phyloP scores from a whole-genome alignment of 352 stramenopile genomes.

The Pythium inflatum region DNA sequence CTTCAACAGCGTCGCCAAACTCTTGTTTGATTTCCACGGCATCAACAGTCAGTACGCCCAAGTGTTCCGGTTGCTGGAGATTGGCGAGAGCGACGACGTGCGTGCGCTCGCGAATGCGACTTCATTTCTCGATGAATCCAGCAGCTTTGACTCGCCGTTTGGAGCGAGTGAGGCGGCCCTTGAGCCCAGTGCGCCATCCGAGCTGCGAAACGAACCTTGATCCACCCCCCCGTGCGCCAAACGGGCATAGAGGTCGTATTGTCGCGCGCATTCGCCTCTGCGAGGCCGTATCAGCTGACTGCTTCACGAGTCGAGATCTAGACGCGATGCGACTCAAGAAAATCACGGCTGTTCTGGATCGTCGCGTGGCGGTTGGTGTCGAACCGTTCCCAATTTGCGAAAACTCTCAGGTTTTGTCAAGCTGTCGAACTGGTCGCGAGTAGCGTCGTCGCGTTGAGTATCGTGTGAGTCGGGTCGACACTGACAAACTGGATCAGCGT shows the following conservation, averaged over 20 bases:
- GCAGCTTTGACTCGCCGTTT: too few relatives aligned
- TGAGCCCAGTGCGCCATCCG: too few relatives aligned
- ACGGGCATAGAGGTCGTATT: slow-evolving; percentile 64
- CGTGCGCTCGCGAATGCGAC: slow-evolving; percentile 14
- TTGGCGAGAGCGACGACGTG: not conserved
- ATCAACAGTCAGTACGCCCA: slow-evolving; percentile 24
- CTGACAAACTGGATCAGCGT: too few relatives aligned
- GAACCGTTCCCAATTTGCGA: too few relatives aligned
- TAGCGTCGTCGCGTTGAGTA: too few relatives aligned
- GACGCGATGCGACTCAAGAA: slow-evolving; percentile 58
- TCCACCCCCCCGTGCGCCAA: slow-evolving; percentile 19
- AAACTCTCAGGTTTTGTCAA: too few relatives aligned
- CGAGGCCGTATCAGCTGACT: slow-evolving; percentile 83
- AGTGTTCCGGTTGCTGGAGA: slow-evolving; percentile 20
- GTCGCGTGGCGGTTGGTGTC: slow-evolving; percentile 60
- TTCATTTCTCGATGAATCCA: too few relatives aligned
- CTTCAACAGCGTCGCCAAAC: slow-evolving; percentile 36
- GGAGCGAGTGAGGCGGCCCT: too few relatives aligned
- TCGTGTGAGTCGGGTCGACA: too few relatives aligned
- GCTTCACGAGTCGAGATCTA: slow-evolving; percentile 72
- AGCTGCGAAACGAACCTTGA: not conserved
- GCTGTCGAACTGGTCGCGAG: too few relatives aligned
- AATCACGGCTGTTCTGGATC: slow-evolving; percentile 64
- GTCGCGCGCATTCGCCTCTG: slow-evolving; percentile 78
- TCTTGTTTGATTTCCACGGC: slow-evolving; percentile 27